Base-by-base conservation (phyloP, 2,329 filamentous ascomycete genomes). In the Aspergillus sp. region DNA sequence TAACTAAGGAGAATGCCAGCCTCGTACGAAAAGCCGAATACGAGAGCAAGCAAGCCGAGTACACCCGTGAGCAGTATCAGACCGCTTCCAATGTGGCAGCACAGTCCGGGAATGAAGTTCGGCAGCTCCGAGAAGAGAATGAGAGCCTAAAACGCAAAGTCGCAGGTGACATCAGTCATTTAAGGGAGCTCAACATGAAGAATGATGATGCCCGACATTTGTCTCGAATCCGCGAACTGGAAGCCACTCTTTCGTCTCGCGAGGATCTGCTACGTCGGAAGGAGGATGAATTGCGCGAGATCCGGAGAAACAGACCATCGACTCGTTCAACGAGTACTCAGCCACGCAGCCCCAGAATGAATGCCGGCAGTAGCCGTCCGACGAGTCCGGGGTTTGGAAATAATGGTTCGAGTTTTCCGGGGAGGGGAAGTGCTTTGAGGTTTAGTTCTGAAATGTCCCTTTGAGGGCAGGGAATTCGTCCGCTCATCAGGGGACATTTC, bases 31-130 rank as follows among this genome's bases (percentile, higher is more conserved):
- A 69, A 44, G 64, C 72, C 2, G 70, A 76, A 10, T 75, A 71
- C 47, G 73, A 72, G 45, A 66, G 64, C 41, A 72, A 71, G 9
- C 75, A 76, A 53, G 67, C 73, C 7, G 75, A 77, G 44, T 77
- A 77, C 53, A 75, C 70, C 5, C 70, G 75, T 36, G 65, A 71
- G 52, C 74, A 77, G 58, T 78, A 78, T 49, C 76, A 78, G 54
- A 73, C 68, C 26, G 75, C 74, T 10, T 78, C 75, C 6, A 74
- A 63, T 5, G 66, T 67, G 8, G 76, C 74, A 1, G 73, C 72
- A 17, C 73, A 76, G 43, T 66, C 72, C 7, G 68, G 64, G 6
- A 69, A 63, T 41, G 71, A 77, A 55, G 56, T 62, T 32, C 68
- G 66, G 9, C 67, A 69, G 22, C 61, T 76, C 19, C 64, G 70